phyloP scores from a whole-genome alignment of 1,139 yeast genomes.

The Blastobotrys indianensis region DNA sequence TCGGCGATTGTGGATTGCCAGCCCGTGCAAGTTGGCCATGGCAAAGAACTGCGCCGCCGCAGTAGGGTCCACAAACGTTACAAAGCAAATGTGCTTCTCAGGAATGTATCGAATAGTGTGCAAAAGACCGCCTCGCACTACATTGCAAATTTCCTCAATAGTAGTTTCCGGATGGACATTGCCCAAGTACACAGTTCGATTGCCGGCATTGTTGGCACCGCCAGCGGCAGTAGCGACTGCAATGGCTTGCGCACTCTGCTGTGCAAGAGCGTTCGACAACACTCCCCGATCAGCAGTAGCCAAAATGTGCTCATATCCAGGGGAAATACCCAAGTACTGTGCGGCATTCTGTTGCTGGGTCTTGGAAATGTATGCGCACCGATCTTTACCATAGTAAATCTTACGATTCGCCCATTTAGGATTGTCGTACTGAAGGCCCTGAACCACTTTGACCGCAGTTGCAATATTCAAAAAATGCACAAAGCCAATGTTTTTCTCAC shows the following conservation, averaged over 20 bases:
- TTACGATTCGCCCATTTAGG: conserved; percentile 53
- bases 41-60: conserved; percentile 95
- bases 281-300: conserved; percentile 75
- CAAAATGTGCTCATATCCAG: conserved; percentile 79
- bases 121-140: conserved; percentile 84
- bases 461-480: conserved; percentile 74
- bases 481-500: conserved; percentile 72
- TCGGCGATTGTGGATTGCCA: conserved; percentile 72
- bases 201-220: conserved; percentile 76
- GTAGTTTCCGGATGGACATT: conserved; percentile 80
- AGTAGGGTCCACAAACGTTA: conserved; percentile 83
- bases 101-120: conserved; percentile 57
- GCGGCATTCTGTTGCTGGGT: conserved; percentile 98
- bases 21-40: conserved; percentile 74
- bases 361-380: conserved; percentile 78
- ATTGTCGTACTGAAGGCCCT: conserved; percentile 48
- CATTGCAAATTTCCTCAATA: conserved; percentile 88
- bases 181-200: conserved; percentile 87
- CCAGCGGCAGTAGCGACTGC: conserved; percentile 67
- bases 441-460: conserved; percentile 79
- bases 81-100: conserved; percentile 83
- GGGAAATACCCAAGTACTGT: conserved; percentile 84
- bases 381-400: conserved; percentile 81
- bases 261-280: conserved; percentile 43
- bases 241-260: conserved; percentile 75